Evolutionary conservation across 306 rosid genomes (phyloP).

Genomic region (Luffa aegyptiaca): DNA sequence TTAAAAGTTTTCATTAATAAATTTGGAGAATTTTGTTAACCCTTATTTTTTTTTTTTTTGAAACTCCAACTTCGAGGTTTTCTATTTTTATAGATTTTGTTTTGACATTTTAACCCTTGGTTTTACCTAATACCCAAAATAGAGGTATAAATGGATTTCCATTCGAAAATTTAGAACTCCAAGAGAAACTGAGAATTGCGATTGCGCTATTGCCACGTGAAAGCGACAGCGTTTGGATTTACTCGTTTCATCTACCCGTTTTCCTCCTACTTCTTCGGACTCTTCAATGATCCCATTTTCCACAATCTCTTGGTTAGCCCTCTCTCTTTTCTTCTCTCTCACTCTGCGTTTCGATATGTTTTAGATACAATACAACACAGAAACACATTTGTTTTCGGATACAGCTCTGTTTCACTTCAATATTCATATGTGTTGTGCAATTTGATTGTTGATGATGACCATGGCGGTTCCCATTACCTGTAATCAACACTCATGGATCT

Average conservation of each 20-base stretch:
- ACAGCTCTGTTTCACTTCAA: neutral
- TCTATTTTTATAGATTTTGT: too few species aligned
- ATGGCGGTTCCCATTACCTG: conserved; percentile 9
- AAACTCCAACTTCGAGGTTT: too few species aligned
- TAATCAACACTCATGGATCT: conserved; percentile 10
- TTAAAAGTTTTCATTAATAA: too few species aligned
- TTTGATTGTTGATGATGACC: neutral
- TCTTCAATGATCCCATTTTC: neutral
- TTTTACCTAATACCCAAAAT: too few species aligned
- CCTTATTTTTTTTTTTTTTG: too few species aligned
- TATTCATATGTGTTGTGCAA: conserved; percentile 8
- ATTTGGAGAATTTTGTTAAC: too few species aligned
- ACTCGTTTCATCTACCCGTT: neutral
- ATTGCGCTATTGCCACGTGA: neutral
- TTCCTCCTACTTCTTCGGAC: neutral
- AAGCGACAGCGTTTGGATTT: neutral
- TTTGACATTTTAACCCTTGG: too few species aligned
- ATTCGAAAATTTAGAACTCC: too few species aligned
- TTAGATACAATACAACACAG: neutral
- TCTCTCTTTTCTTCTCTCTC: neutral
- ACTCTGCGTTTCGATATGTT: neutral
- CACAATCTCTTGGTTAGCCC: neutral
- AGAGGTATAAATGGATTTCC: too few species aligned
- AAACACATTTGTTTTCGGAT: neutral
- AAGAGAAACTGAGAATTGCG: too few species aligned